Evolutionary conservation across 345 rosid genomes (phyloP).

Genomic region (Fremontodendron californicum): DNA sequence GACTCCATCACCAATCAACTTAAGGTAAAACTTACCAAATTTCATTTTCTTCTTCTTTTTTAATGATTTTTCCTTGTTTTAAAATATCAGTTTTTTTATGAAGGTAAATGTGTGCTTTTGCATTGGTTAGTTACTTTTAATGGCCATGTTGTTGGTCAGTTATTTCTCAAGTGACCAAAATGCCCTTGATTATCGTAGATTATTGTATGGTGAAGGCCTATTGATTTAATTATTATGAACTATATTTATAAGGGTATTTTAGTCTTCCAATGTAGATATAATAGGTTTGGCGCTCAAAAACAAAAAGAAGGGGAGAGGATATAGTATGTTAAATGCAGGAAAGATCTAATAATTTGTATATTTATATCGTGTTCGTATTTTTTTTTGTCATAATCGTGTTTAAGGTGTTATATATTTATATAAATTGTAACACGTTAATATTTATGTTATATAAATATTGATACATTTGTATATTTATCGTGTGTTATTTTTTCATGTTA

Average conservation of each 20-base stretch:
- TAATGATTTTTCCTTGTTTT: neutral
- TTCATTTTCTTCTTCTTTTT: neutral
- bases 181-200: neutral
- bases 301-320: neutral
- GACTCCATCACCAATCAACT: conserved; percentile 80
- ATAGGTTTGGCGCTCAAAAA: neutral
- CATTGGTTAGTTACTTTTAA: neutral
- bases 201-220: neutral
- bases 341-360: no score
- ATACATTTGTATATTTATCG: no score
- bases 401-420: no score
- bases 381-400: no score
- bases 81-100: neutral
- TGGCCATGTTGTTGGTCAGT: neutral
- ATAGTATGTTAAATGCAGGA: neutral
- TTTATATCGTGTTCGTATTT: no score
- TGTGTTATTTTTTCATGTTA: no score
- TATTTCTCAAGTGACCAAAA: neutral
- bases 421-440: no score
- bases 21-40: conserved; percentile 34
- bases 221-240: neutral
- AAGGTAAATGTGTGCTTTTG: neutral
- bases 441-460: no score
- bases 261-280: neutral
- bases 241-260: neutral